phyloP scores from a whole-genome alignment of 1,284 basidiomycete species.

The Exobasidium cylindrosporum region DNA sequence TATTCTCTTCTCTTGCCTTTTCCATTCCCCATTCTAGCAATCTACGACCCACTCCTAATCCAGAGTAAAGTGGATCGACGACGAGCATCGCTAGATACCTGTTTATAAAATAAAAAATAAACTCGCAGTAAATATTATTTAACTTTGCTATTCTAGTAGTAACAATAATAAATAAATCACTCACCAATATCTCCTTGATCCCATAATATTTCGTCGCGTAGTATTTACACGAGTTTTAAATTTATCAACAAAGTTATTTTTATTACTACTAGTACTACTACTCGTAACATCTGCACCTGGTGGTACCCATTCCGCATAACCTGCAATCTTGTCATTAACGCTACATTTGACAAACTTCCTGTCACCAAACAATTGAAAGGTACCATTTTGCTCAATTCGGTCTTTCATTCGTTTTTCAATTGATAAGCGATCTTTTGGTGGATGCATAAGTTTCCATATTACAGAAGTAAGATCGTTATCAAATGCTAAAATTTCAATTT shows the following conservation, averaged over 20 bases:
- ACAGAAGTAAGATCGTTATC: background rate
- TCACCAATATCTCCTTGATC: background rate
- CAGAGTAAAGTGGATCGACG: background rate
- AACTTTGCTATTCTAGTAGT: too few relatives aligned
- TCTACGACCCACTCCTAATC: background rate
- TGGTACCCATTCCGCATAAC: background rate
- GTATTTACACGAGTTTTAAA: background rate
- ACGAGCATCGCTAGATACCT: background rate
- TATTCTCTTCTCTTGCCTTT: background rate
- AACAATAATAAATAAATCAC: too few relatives aligned
- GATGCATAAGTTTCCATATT: background rate
- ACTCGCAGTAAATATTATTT: too few relatives aligned
- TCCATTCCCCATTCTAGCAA: background rate
- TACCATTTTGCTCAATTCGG: background rate
- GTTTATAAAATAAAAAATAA: too few relatives aligned
- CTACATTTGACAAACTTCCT: background rate
- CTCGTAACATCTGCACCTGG: background rate
- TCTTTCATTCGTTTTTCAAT: background rate
- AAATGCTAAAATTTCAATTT: background rate
- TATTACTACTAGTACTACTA: background rate
- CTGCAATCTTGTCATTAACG: background rate
- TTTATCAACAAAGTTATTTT: background rate
- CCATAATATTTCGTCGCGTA: background rate
- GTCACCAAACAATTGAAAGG: too few relatives aligned
- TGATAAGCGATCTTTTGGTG: background rate